These are phyloP conservation scores for Panicum virgatum DNA, from an alignment of 202 grass and related monocot species.

Conservation along the genomic window DNA sequence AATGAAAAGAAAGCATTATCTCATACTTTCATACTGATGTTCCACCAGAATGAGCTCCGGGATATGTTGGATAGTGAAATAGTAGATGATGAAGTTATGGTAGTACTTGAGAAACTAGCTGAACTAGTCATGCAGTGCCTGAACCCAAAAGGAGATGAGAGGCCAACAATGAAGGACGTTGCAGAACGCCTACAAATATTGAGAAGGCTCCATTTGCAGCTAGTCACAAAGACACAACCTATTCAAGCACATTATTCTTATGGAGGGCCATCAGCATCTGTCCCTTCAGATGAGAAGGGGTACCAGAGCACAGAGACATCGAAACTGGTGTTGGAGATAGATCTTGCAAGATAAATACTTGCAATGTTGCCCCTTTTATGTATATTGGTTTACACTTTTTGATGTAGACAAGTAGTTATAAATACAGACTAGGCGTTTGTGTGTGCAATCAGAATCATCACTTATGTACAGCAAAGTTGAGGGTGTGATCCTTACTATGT, in stretches of 20 bases:
- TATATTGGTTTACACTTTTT: no score
- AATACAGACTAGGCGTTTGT: no score
- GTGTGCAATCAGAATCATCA: neutral
- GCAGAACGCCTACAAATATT: conserved; percentile 39
- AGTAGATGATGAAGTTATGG: conserved; percentile 14
- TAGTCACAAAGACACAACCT: neutral
- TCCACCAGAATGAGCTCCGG: neutral
- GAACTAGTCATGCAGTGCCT: conserved; percentile 29
- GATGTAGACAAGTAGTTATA: no score
- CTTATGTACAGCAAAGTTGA: neutral
- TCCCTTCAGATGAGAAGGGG: neutral
- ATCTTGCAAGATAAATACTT: conserved; percentile 15
- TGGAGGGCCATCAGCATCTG: neutral
- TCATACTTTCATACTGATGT: conserved; percentile 28
- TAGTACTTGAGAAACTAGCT: conserved; percentile 35
- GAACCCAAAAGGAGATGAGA: conserved; percentile 36
- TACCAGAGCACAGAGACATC: conserved; percentile 17
- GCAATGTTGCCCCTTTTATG: no score
- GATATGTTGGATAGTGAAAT: conserved; percentile 44
- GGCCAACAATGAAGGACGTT: conserved; percentile 55
- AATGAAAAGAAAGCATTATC: conserved; percentile 30
- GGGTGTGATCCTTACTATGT: no score
- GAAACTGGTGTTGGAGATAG: conserved; percentile 34
- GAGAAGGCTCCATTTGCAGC: conserved; percentile 22
- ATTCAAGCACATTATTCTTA: neutral